phyloP scores from a whole-genome alignment of 306 rosid species.

The Datisca glomerata region DNA sequence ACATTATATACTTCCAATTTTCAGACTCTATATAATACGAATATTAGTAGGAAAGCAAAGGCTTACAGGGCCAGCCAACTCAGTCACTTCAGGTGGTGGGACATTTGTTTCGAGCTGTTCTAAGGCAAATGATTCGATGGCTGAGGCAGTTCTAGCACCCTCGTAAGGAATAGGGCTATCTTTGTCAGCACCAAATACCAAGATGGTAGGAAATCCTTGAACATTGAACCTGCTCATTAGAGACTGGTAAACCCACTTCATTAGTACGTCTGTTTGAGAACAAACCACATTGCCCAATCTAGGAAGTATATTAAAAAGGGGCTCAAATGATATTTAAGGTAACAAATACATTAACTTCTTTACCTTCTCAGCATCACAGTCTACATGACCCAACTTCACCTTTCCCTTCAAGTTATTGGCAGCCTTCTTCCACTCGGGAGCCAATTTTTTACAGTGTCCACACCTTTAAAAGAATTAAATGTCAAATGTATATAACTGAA shows the following conservation, averaged over 20 bases:
- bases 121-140: slow-evolving; percentile 81
- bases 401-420: slow-evolving; percentile 74
- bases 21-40: slow-evolving; percentile 5
- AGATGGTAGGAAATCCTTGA: slow-evolving; percentile 95
- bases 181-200: slow-evolving; percentile 92
- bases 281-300: neutral
- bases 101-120: slow-evolving; percentile 77
- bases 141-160: slow-evolving; percentile 80
- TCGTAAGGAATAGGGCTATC: slow-evolving; percentile 82
- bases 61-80: slow-evolving; percentile 67
- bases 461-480: slow-evolving; percentile 70
- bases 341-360: too few species aligned
- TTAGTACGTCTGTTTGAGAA: too few species aligned
- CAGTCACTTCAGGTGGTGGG: slow-evolving; percentile 91
- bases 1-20: slow-evolving; percentile 2
- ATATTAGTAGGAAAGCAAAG: slow-evolving; percentile 7
- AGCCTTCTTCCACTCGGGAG: slow-evolving; percentile 96
- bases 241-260: slow-evolving; percentile 41
- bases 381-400: slow-evolving; percentile 92
- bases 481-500: slow-evolving; percentile 9
- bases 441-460: slow-evolving; percentile 92
- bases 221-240: slow-evolving; percentile 93
- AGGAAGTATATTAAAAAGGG: too few species aligned
- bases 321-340: too few species aligned
- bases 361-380: slow-evolving; percentile 96